A percentile compares a stretch with the other conserved stretches of the same genome.
Conservation (phyloP, 176 grass and related monocot genomes). For the Miscanthus lutarioriparius region DNA sequence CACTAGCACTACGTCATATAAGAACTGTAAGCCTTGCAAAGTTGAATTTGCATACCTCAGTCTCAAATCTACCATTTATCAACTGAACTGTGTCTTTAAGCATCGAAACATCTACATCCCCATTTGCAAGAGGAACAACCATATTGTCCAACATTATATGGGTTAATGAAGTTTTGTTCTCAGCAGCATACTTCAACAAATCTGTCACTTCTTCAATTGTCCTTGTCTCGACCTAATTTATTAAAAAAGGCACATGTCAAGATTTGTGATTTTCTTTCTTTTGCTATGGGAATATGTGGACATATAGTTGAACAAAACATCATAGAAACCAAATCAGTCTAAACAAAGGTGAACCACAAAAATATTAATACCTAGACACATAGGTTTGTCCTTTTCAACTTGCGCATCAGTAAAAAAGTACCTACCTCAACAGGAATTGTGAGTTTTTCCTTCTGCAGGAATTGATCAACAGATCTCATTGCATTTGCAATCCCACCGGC, state of each 20-base stretch:
- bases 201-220: slow-evolving; percentile 87
- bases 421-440: slow-evolving; percentile 94
- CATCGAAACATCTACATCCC: slow-evolving; percentile 90
- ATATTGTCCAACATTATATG: slow-evolving; percentile 99
- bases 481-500: slow-evolving; percentile 84
- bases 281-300: not conserved
- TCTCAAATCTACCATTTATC: slow-evolving; percentile 92
- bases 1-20: not conserved
- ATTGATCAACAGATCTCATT: slow-evolving; percentile 83
- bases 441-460: slow-evolving; percentile 63
- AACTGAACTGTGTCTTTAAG: slow-evolving; percentile 83
- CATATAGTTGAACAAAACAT: not conserved
- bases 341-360: not conserved
- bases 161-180: slow-evolving; percentile 75
- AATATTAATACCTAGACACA: not conserved
- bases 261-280: not conserved
- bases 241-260: not conserved
- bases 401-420: slow-evolving; percentile 15
- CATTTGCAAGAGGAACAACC: slow-evolving; percentile 74
- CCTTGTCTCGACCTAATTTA: slow-evolving; percentile 87
- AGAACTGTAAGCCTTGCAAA: not conserved
- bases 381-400: not conserved
- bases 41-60: slow-evolving; percentile 60
- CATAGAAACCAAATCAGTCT: not conserved
- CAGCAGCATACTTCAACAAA: slow-evolving; percentile 64